phyloP scores from a whole-genome alignment of 768 basidiomycete genomes.

The Hemileccinum impolitum region DNA sequence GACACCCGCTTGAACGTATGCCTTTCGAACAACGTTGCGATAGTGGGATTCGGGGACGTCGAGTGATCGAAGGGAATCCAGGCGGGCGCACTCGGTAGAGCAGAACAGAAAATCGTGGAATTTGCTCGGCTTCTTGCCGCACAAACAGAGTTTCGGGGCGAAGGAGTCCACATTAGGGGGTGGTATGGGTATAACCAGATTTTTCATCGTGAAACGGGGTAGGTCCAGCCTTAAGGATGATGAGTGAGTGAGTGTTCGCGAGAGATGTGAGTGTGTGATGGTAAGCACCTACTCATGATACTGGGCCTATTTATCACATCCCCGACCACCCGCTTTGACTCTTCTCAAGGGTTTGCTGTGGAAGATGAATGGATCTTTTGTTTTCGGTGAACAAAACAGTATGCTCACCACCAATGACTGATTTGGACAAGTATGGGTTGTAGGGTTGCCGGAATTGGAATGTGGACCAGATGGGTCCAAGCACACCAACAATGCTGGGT shows the following conservation, averaged over 20 bases:
- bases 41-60: conserved; percentile 22
- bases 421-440: not conserved
- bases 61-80: conserved; percentile 27
- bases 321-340: conserved; percentile 4
- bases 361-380: not conserved
- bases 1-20: conserved; percentile 6
- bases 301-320: conserved; percentile 12
- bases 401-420: not conserved
- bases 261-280: not conserved
- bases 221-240: not conserved
- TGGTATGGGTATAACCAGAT: conserved; percentile 1
- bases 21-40: conserved; percentile 19
- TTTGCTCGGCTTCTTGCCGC: conserved; percentile 21
- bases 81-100: conserved; percentile 25
- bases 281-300: not conserved
- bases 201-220: not conserved
- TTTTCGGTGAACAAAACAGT: conserved; percentile 11
- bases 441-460: not conserved
- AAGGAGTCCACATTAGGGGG: conserved; percentile 11
- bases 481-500: not conserved
- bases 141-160: conserved; percentile 21
- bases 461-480: conserved; percentile 6
- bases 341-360: conserved; percentile 5
- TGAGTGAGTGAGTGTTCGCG: not conserved
- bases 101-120: conserved; percentile 30